phyloP scores from a whole-genome alignment of 1,284 basidiomycete species.

The Pterula multifida region DNA sequence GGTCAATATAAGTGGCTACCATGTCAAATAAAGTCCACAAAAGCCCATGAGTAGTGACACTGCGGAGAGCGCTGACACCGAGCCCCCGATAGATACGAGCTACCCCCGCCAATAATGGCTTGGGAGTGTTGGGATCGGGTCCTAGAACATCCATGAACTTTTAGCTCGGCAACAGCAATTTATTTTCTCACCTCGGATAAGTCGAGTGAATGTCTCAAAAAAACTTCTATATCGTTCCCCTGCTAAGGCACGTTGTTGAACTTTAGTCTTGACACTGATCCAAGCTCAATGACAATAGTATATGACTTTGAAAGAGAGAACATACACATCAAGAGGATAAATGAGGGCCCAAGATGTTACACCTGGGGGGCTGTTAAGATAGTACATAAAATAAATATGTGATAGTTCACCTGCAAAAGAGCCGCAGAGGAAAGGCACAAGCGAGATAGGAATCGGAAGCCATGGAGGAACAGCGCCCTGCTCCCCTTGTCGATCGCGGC shows the following conservation, averaged over 20 bases:
- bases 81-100: slow-evolving; percentile 75
- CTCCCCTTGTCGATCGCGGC: slow-evolving; percentile 57
- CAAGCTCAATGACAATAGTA: slow-evolving; percentile 2
- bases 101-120: slow-evolving; percentile 58
- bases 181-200: slow-evolving; percentile 61
- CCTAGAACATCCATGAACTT: too few relatives aligned
- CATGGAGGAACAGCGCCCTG: slow-evolving; percentile 66
- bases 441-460: slow-evolving; percentile 63
- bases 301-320: slow-evolving; percentile 7
- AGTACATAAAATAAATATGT: not conserved
- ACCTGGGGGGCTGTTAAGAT: slow-evolving; percentile 13
- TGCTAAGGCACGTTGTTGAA: slow-evolving; percentile 80
- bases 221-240: slow-evolving; percentile 58
- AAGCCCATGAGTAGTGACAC: slow-evolving; percentile 73
- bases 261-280: slow-evolving; percentile 80
- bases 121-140: slow-evolving; percentile 60
- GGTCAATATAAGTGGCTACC: slow-evolving; percentile 63
- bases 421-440: slow-evolving; percentile 80
- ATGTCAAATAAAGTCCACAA: slow-evolving; percentile 79
- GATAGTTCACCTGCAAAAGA: slow-evolving; percentile 52
- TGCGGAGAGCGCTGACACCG: slow-evolving; percentile 73
- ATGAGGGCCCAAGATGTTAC: slow-evolving; percentile 74
- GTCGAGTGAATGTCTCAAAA: slow-evolving; percentile 61
- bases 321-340: slow-evolving; percentile 75
- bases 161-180: too few relatives aligned